phyloP scores from a whole-genome alignment of 768 basidiomycete genomes.

The Mycena rebaudengoi region DNA sequence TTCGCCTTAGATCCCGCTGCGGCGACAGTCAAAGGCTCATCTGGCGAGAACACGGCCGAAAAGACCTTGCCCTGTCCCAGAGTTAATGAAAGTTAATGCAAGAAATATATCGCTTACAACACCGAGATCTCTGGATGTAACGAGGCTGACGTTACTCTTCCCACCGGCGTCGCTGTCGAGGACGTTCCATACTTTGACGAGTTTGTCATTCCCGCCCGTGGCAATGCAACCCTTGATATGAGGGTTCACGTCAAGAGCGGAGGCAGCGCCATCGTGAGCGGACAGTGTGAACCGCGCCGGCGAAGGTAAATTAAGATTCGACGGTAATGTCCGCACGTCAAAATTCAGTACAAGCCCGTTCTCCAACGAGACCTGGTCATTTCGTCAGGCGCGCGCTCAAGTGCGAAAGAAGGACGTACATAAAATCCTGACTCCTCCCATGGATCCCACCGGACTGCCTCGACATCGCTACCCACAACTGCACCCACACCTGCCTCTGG shows the following conservation, averaged over 20 bases:
- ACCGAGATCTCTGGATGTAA: slow-evolving; percentile 88
- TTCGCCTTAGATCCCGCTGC: slow-evolving; percentile 95
- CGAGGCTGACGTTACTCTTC: slow-evolving; percentile 82
- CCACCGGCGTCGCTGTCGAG: slow-evolving; percentile 68
- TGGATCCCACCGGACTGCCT: slow-evolving; percentile 95
- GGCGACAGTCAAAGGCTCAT: slow-evolving; percentile 92
- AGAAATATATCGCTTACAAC: slow-evolving; percentile 63
- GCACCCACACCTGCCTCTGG: slow-evolving; percentile 87
- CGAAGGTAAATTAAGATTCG: slow-evolving; percentile 67
- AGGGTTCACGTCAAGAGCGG: slow-evolving; percentile 90
- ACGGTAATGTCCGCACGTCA: slow-evolving; percentile 85
- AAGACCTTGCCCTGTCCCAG: slow-evolving; percentile 90
- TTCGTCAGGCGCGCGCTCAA: background rate
- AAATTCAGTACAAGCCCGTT: slow-evolving; percentile 94
- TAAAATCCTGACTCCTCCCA: slow-evolving; percentile 91
- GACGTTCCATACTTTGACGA: slow-evolving; percentile 97
- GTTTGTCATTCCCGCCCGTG: slow-evolving; percentile 94
- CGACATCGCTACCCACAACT: slow-evolving; percentile 89
- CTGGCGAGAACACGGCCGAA: slow-evolving; percentile 89
- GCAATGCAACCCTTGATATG: slow-evolving; percentile 90
- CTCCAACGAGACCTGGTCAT: slow-evolving; percentile 84
- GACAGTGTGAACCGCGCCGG: slow-evolving; percentile 87
- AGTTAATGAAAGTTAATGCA: background rate
- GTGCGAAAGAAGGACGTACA: slow-evolving; percentile 53
- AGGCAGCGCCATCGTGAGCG: slow-evolving; percentile 92